A percentile compares a stretch with the other conserved stretches of the same genome.
These are phyloP conservation scores for Penicillium macrosclerotiorum DNA, from an alignment of 495 filamentous ascomycete species.

Conservation along the genomic window DNA sequence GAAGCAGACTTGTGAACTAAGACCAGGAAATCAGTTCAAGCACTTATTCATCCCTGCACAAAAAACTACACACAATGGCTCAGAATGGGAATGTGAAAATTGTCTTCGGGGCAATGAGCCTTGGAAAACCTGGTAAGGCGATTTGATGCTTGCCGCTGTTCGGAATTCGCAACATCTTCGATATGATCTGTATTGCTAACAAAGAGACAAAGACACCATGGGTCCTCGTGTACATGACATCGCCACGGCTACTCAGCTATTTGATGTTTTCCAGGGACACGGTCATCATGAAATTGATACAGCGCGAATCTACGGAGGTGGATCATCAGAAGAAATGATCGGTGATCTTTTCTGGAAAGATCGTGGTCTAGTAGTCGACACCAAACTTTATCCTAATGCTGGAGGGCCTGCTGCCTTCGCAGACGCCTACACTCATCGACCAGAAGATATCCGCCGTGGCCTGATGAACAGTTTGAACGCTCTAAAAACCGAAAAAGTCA, in stretches of 20 bases:
- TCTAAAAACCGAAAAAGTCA: conserved; percentile 24
- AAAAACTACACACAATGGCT: conserved; percentile 15
- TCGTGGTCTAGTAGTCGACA: conserved; percentile 55
- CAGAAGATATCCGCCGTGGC: conserved; percentile 35
- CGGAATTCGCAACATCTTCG: not conserved
- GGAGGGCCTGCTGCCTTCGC: not conserved
- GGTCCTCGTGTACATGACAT: conserved; percentile 15
- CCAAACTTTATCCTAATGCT: conserved; percentile 47
- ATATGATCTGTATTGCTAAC: too few relatives aligned
- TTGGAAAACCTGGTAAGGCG: conserved; percentile 15
- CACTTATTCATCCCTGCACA: too few relatives aligned
- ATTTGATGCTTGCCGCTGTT: not conserved
- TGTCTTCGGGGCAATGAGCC: conserved; percentile 18
- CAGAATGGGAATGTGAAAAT: conserved; percentile 12
- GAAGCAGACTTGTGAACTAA: too few relatives aligned
- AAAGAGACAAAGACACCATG: conserved; percentile 3
- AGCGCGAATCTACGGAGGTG: conserved; percentile 50
- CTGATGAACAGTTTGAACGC: conserved; percentile 42
- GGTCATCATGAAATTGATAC: conserved; percentile 61
- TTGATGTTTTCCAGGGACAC: conserved; percentile 54
- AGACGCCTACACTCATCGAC: conserved; percentile 22
- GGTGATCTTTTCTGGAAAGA: conserved; percentile 49
- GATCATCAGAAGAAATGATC: conserved; percentile 50
- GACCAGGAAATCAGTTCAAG: too few relatives aligned
- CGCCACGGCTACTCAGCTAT: conserved; percentile 10